A percentile compares a stretch with the other conserved stretches of the same genome.
Conservation (phyloP, 306 rosid species). For the Datisca glomerata region DNA sequence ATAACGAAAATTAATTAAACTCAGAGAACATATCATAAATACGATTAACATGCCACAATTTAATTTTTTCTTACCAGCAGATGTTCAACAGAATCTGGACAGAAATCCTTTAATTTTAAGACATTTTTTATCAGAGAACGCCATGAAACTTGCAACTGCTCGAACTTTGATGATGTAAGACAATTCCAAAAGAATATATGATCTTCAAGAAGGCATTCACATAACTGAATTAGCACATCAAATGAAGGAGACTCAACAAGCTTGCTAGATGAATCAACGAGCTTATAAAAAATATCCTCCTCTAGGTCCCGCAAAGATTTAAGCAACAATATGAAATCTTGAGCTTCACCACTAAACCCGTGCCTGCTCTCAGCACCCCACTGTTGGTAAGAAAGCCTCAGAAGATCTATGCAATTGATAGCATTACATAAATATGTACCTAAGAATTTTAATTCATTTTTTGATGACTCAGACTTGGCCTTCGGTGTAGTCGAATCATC, state of each 20-base stretch:
- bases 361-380: constrained; percentile 32
- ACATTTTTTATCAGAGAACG: constrained; percentile 52
- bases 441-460: constrained; percentile 5
- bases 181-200: constrained; percentile 52
- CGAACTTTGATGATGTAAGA: constrained; percentile 31
- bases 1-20: constrained; percentile 5
- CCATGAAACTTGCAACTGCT: constrained; percentile 41
- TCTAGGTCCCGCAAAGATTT: constrained; percentile 47
- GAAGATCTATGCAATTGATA: constrained; percentile 34
- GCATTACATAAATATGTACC: constrained; percentile 34
- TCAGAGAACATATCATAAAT: background rate
- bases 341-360: constrained; percentile 15
- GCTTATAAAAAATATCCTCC: constrained; percentile 40
- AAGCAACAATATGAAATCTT: constrained; percentile 25
- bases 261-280: constrained; percentile 30
- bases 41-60: background rate
- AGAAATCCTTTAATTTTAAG: constrained; percentile 29
- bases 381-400: constrained; percentile 50
- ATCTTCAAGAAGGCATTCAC: constrained; percentile 44
- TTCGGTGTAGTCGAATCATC: constrained; percentile 25
- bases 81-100: constrained; percentile 35
- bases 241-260: constrained; percentile 48
- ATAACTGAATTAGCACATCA: constrained; percentile 29
- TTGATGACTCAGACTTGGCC: constrained; percentile 8
- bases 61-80: constrained; percentile 38